phyloP scores from a whole-genome alignment of 768 basidiomycete genomes.

The Rhizopogon vesiculosus region DNA sequence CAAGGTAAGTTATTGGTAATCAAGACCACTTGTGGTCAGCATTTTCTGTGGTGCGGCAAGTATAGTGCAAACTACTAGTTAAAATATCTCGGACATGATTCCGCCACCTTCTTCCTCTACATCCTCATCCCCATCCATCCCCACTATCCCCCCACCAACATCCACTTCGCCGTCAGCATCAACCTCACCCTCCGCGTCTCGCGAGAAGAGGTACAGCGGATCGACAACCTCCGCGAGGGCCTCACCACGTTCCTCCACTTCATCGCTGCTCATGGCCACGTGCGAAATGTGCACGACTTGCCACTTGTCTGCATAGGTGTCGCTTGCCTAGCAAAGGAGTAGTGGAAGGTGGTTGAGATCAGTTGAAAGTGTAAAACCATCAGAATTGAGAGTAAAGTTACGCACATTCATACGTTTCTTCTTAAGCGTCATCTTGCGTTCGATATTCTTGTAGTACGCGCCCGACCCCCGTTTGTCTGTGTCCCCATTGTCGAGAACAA shows the following conservation, averaged over 20 bases:
- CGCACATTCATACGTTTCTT: slow-evolving; percentile 78
- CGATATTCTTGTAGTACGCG: slow-evolving; percentile 88
- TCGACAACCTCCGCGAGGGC: slow-evolving; percentile 74
- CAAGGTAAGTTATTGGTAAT: too few relatives aligned
- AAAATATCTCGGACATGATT: slow-evolving; percentile 31
- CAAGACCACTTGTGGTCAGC: too few relatives aligned
- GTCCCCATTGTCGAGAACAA: slow-evolving; percentile 66
- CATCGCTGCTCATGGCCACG: slow-evolving; percentile 65
- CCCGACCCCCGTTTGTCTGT: slow-evolving; percentile 47
- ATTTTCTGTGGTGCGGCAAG: too few relatives aligned
- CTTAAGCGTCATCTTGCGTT: slow-evolving; percentile 83
- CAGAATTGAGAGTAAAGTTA: slow-evolving; percentile 5
- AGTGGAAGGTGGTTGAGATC: neutral
- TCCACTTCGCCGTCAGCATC: slow-evolving; percentile 61
- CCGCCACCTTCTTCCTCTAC: slow-evolving; percentile 14
- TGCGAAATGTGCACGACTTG: slow-evolving; percentile 73
- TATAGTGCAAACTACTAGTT: too few relatives aligned
- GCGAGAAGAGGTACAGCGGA: slow-evolving; percentile 47
- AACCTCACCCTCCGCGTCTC: slow-evolving; percentile 48
- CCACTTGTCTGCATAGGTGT: slow-evolving; percentile 79
- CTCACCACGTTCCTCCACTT: slow-evolving; percentile 75
- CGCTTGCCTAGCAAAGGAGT: slow-evolving; percentile 45
- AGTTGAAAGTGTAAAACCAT: neutral
- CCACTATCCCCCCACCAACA: slow-evolving; percentile 30
- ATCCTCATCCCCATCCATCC: slow-evolving; percentile 47